phyloP scores from a whole-genome alignment of 495 filamentous ascomycete species.

The Penicillium waksmanii region DNA sequence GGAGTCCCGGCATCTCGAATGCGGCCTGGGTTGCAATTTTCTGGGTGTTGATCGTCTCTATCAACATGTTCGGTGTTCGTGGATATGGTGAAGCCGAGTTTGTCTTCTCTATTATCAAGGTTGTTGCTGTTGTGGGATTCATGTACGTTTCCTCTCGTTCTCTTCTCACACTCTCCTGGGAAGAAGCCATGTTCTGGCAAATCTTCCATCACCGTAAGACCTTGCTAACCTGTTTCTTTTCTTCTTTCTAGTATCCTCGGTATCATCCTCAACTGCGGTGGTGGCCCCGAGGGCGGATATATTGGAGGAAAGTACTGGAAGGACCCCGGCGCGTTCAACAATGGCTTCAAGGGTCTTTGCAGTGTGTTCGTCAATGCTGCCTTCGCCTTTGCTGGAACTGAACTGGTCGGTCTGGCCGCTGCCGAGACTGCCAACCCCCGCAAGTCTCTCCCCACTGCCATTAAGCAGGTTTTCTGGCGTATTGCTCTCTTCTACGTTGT shows the following conservation, averaged over 20 bases:
- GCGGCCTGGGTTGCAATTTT: slow-evolving; percentile 88
- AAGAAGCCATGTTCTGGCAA: background rate
- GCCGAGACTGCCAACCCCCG: slow-evolving; percentile 87
- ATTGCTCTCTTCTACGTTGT: slow-evolving; percentile 87
- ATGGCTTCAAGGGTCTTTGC: slow-evolving; percentile 94
- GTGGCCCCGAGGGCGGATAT: slow-evolving; percentile 73
- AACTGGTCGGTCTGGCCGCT: slow-evolving; percentile 89
- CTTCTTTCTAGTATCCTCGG: slow-evolving; percentile 64
- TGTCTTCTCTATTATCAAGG: slow-evolving; percentile 82
- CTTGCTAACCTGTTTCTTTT: background rate
- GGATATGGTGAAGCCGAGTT: slow-evolving; percentile 94
- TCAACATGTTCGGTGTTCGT: slow-evolving; percentile 86
- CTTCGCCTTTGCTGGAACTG: slow-evolving; percentile 90
- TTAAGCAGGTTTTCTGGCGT: slow-evolving; percentile 96
- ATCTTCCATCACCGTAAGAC: background rate
- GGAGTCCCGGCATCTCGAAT: slow-evolving; percentile 68
- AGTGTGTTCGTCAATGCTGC: slow-evolving; percentile 91
- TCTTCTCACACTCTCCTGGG: background rate
- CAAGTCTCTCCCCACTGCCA: slow-evolving; percentile 81
- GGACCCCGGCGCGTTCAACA: slow-evolving; percentile 84
- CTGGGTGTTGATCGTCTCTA: slow-evolving; percentile 69
- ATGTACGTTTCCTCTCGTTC: slow-evolving; percentile 60
- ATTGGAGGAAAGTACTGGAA: slow-evolving; percentile 85
- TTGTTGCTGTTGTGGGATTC: slow-evolving; percentile 84
- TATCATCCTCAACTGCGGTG: slow-evolving; percentile 78